Base-by-base conservation (phyloP, 1,284 basidiomycete species). In the Uromyces viciae-fabae region DNA sequence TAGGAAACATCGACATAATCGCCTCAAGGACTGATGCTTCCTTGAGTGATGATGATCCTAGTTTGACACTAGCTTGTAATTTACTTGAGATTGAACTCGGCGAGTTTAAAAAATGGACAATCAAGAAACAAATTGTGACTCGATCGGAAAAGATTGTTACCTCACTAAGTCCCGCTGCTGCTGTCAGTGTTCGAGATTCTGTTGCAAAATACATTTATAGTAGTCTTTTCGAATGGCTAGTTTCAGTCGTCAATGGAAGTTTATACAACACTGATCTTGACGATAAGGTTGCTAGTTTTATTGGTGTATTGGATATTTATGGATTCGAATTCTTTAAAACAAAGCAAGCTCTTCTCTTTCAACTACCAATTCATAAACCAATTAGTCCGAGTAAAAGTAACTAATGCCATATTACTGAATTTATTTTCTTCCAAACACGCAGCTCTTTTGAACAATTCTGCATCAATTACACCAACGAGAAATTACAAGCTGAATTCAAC, bases 371-470 rank as follows among this genome's bases (percentile, higher is more conserved):
- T 15, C n/a, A 7, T 42, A 4, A 75, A 9, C 11, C 11, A 38
- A 22, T 15, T 56, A 38, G 42, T 22, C 14, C 42, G n/a, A 33
- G 8, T 9, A 5, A 8, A 58, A 38, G 33, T 58, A 9, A 54
- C 49, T 54, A 33, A 74, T 22, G 33, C 43, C 42, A 22, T 15
- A 42, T 15, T 66, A 33, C 9, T 46, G 42, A 7, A 5, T 42
- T 46, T 46, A 28, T 33, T 28, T 46, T 49, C 7, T 82, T 83
- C 75, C 14, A 49, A 19, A 2, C 49, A n/a, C 40, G 19, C 43
- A 98, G 98, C 87, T 97, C 94, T 14, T 99, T 98, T 85, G 97
- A 99, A 87, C 97, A 99, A 88, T 99, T 99, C 88, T 98, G 95
- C 87, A 99, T 99, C 88, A 99, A 99, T 86, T 99, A 98, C 86